Percentiles rank a stretch among this genome's conserved stretches.
Conservation (phyloP, 2,329 filamentous ascomycete species). For the Elsinoe fawcettii region DNA sequence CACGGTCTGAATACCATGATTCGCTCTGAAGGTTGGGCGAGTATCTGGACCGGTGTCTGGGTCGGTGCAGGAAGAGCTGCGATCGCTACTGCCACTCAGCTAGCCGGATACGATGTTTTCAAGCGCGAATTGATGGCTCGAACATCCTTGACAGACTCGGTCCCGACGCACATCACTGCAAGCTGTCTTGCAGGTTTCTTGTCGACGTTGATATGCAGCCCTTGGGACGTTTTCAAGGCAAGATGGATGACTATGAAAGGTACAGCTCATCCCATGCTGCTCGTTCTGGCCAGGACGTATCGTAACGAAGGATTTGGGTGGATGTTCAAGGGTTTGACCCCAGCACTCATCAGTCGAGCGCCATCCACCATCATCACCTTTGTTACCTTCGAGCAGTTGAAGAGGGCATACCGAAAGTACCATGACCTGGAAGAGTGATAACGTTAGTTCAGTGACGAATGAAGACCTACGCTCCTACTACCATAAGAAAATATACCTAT, state of each 20-base stretch:
- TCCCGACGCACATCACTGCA: constrained; percentile 21
- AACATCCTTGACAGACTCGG: constrained; percentile 19
- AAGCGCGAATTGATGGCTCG: constrained; percentile 22
- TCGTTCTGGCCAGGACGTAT: constrained; percentile 19
- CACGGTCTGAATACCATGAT: constrained; percentile 21
- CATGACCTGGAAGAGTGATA: constrained; percentile 17
- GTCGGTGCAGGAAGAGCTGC: constrained; percentile 21
- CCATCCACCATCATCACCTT: constrained; percentile 22
- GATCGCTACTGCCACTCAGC: constrained; percentile 20
- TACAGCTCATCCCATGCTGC: constrained; percentile 17
- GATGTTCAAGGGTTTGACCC: constrained; percentile 23
- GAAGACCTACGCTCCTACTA: not conserved
- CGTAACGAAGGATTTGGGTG: constrained; percentile 20
- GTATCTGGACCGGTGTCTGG: constrained; percentile 23
- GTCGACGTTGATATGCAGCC: constrained; percentile 23
- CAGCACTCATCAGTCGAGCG: constrained; percentile 22
- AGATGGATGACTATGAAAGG: constrained; percentile 21
- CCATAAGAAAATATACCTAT: not conserved
- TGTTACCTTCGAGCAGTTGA: constrained; percentile 19
- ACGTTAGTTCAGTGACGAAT: not conserved
- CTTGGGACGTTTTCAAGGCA: constrained; percentile 23
- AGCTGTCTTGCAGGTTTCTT: constrained; percentile 22
- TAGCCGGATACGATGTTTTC: constrained; percentile 23
- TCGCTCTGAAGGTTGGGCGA: constrained; percentile 20
- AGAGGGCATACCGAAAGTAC: constrained; percentile 16